Evolutionary conservation across 768 basidiomycete genomes (phyloP), one percentile per base, ranked within the genome.

Genomic region (Collybia mongolica): DNA sequence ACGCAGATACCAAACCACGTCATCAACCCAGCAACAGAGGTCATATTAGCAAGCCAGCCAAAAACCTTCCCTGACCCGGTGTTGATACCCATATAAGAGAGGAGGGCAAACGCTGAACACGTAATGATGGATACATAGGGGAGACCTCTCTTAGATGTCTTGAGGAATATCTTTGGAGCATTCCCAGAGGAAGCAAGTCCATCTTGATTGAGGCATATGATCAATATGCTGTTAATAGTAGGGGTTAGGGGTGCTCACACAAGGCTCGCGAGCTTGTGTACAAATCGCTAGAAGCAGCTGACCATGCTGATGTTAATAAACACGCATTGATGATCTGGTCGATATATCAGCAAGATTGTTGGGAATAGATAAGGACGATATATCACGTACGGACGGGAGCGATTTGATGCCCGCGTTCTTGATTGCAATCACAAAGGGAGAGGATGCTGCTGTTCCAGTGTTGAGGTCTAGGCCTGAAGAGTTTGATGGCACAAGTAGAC

Each of bases 401-500:
- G 72, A 77, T 56, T 83, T 88, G 66, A 97, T 98, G n/a, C 96
- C 95, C 6, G 94, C 85, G 39, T 74, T 80, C 59, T 78, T 60
- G 56, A 93, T 92, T 1, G 94, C 96, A 56, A 98, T 91, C 55
- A 97, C 94, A 68, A 94, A 97, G 1, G 95, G 90, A 38, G 89
- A 89, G 2, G 83, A 82, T 12, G 85, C 84, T 48, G 88, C 85
- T 15, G 82, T 86, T 23, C 83, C 81, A 39, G 66, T 65, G 15
- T 56, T 60, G 39, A 91, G 67, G 44, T 71, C 59, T 3, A 97
- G 77, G 19, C 72, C 65, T 0, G 65, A 49, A 53, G 87, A 74
- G 60, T 79, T 86, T 38, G 81, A 91, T 1, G 90, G 88, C 15
- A 92, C 89, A 44, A 96, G 82, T 1, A 94, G 71, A 39, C 92